Evolutionary conservation across 2,329 filamentous ascomycete genomes (phyloP).

Genomic region (Clonostachys sp.): DNA sequence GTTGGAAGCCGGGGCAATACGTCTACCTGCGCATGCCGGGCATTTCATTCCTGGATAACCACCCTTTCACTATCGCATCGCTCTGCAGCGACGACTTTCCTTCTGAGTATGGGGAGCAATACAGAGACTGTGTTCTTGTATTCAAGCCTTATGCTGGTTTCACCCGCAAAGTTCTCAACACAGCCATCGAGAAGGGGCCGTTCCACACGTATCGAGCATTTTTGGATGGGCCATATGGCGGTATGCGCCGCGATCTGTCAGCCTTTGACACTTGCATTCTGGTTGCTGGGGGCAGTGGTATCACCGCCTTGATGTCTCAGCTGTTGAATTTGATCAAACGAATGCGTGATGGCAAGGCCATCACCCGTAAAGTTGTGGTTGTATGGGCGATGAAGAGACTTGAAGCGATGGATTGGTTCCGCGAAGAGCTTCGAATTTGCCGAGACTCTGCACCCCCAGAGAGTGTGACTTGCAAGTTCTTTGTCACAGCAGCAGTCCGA

Average conservation of each 20-base stretch:
- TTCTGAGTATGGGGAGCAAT: constrained; percentile 83
- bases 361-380: constrained; percentile 84
- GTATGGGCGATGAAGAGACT: constrained; percentile 91
- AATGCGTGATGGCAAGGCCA: constrained; percentile 91
- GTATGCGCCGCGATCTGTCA: constrained; percentile 84
- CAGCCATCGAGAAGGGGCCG: constrained; percentile 77
- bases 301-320: constrained; percentile 90
- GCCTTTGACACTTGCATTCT: constrained; percentile 92
- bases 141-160: constrained; percentile 92
- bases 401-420: constrained; percentile 97
- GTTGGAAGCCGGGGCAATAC: constrained; percentile 91
- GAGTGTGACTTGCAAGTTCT: constrained; percentile 90
- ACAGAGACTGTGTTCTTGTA: constrained; percentile 83
- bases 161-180: constrained; percentile 78
- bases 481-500: constrained; percentile 68
- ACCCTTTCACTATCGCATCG: constrained; percentile 92
- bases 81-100: constrained; percentile 91
- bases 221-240: constrained; percentile 90
- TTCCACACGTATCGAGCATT: constrained; percentile 92
- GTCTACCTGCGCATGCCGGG: constrained; percentile 93
- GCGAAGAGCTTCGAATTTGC: constrained; percentile 88
- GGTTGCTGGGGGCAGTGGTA: constrained; percentile 89
- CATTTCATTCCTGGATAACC: constrained; percentile 85
- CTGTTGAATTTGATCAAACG: constrained; percentile 91
- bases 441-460: constrained; percentile 84